Base-by-base conservation (phyloP, 805 yeast species). In the Nakazawaea molendinolei region DNA sequence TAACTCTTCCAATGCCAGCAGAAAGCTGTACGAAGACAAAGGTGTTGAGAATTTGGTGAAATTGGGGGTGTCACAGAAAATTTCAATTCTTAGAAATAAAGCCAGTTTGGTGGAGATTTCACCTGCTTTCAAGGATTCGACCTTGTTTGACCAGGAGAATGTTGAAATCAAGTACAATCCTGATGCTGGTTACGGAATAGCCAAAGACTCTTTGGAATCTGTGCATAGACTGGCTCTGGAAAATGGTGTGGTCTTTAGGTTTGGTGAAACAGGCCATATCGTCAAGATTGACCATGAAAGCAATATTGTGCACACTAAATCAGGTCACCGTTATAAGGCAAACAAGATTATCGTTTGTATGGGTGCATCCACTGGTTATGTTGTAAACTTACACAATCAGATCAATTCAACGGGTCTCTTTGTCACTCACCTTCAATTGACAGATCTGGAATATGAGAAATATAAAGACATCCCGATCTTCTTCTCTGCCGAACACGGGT, bases 401-500 rank as follows among this genome's bases (percentile, higher is more conserved):
- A 55, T 61, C 18, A 49, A 58, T 2, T 60, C 71, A 1, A 49
- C 61, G 2, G 71, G 71, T 1, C 37, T 53, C 7, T 52, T 57
- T 40, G 58, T 60, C 1, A 45, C 60, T 3, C 71, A 66, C 40
- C 51, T 67, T 3, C 52, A 57, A 29, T 43, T 67, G 13, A 52
- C 58, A 1, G 51, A 51, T 6, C 47, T 49, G 23, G 71, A 67
- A 40, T 64, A 46, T 39, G 49, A 48, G 18, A 50, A 47, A 19
- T 65, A 52, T 36, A 57, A 58, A 41, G 41, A 50, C 31, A 53
- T 67, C 13, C 74, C 74, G 1, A 53, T 67, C 8, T 60, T 69
- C 18, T 66, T 66, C 48, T 58, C 64, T 40, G 51, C 67, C 1
- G 65, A 61, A 27, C 33, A 45, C 36, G 73, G 74, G 0, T 69